Evolutionary conservation across 225 moss, liverwort and hornwort species (phyloP), one percentile per base, ranked within the genome.

Genomic region (Antitrichia curtipendula): DNA sequence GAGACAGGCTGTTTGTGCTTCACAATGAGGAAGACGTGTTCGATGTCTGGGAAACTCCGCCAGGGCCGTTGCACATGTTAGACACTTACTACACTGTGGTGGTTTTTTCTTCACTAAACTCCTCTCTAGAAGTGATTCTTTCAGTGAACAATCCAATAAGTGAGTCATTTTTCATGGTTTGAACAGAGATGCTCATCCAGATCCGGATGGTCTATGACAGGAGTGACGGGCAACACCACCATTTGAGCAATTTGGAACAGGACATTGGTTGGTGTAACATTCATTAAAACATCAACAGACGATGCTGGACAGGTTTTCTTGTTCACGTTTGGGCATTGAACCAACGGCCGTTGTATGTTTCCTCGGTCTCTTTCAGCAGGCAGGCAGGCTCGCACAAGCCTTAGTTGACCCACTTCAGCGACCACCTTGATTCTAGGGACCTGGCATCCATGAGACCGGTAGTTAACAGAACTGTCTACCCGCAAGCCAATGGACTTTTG

Each of bases 31-130:
- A 92, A 50, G 92, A 90, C 69, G 90, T 94, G 74, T 94, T 93
- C 62, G 94, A 94, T 86, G 94, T 93, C 40, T 93, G 91, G 93
- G 93, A 94, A 88, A 92, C 93, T 49, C 92, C 88, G 43, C 84
- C 91, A 57, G 89, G 91, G 59, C 86, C 88, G 50, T 88, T 90
- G 14, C 87, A 82, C 68, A 84, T 88, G 31, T 74, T 49, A 29
- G n/a, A n/a, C n/a, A n/a, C n/a, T n/a, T n/a, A n/a, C n/a, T n/a
- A n/a, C n/a, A n/a, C n/a, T n/a, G n/a, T n/a, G n/a, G n/a, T n/a
- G n/a, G n/a, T n/a, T n/a, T n/a, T n/a, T 66, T 49, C 41, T 86
- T 54, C 24, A 78, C n/a, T 28, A 19, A 27, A 36, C 56, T 38
- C 56, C 53, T 78, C 29, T 15, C n/a, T n/a, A n/a, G n/a, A 43